Evolutionary conservation across 768 basidiomycete genomes (phyloP), one percentile per base, ranked within the genome.

Genomic region (Coprinopsis strossmayeri): DNA sequence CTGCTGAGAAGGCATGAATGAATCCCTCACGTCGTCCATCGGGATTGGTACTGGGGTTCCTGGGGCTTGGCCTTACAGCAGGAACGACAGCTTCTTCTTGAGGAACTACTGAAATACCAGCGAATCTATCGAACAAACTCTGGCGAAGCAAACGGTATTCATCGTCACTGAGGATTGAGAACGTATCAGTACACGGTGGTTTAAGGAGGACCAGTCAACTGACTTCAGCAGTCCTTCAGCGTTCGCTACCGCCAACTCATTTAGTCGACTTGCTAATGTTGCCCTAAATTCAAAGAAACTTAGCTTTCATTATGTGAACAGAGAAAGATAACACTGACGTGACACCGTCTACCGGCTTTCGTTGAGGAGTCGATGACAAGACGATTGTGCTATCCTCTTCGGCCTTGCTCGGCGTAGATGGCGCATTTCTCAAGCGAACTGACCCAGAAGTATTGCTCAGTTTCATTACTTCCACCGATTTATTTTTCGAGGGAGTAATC

Each of bases 111-210:
- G 77, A 68, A 44, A 70, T 73, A 52, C 68, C 78, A 13, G 86
- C 74, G 57, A 88, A 79, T 45, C 90, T 78, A 61, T 91, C 87
- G 56, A 92, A 91, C 32, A 92, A 70, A 59, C 83, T 88, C 63
- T 90, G 88, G 37, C 90, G 81, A 11, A 92, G 74, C 35, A 91
- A 63, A 44, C 89, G 81, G 61, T 91, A 91, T 61, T 90, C 90
- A 55, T 91, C 87, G 64, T 91, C 86, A 60, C 90, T 91, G 44
- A 25, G n/a, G 42, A 37, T 32, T 30, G 50, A 42, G 39, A 48
- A 46, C 26, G 32, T 39, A 46, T 34, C 20, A 50, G 25, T 17
- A 43, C 34, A 39, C 35, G 46, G 28, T 23, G 37, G 34, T 27
- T 40, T 39, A 26, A 30, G 26, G 47, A 20, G 3, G 39, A 21